Base-by-base conservation (phyloP, 805 yeast species). In the Trichomonascus vanleenenianus region DNA sequence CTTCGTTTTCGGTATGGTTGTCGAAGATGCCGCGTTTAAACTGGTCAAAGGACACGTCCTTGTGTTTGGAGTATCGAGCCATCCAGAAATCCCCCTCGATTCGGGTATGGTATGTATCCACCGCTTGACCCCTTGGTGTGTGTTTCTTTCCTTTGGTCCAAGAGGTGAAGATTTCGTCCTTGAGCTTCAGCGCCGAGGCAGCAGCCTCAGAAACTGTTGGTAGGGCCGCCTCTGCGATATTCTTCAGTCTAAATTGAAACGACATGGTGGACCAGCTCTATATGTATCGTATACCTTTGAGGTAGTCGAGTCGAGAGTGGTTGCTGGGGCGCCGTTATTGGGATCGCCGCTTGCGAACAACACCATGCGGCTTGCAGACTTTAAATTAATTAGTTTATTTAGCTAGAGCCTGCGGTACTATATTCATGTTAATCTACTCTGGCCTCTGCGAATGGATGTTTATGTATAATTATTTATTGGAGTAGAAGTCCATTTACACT, bases 1-100 rank as follows among this genome's bases (percentile, higher is more conserved):
- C 56, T 50, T 68, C 72, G 42, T 67, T 55, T 39, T 56, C 59
- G 8, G 71, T 66, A 47, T 68, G 72, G 48, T 66, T 51, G 4
- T 59, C 52, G n/a, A 57, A 51, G 6, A 68, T 39, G 5, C 64
- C 60, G 33, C 42, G 43, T 33, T 45, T 46, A 51, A 66, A 57
- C 43, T 48, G 42, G 16, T 56, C 60, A 48, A 57, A 67, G 2
- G 59, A 46, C 3, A 58, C 48, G 42, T 58, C 62, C 11, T 45
- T 43, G 47, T 66, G 70, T 12, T 48, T 42, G 11, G 67, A 61
- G 8, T 52, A 57, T 5, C 72, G 57, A 9, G 68, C 66, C 39
- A 59, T 61, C 72, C 72, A 67, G 50, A 55, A 64, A 30, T 63
- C 56, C 3, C 56, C 54, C 14, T 47, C 55, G 20, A 48, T 45